A percentile compares a stretch with the other conserved stretches of the same genome.
Evolutionary conservation across 495 filamentous ascomycete species (phyloP).

Genomic region (Peziza echinospora): DNA sequence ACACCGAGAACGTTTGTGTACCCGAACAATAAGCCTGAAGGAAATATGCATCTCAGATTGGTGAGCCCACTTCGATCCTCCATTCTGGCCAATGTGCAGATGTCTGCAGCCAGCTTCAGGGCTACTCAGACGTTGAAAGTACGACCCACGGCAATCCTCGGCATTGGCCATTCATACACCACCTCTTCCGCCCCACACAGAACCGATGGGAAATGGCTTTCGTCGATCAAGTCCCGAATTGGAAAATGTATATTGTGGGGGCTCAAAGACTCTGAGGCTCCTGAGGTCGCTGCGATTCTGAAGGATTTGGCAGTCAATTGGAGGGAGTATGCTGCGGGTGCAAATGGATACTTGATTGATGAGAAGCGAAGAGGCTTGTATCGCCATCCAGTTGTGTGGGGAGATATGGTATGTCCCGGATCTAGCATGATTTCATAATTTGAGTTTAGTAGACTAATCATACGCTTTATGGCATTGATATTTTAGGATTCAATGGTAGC

Average conservation of each 20-base stretch:
- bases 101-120: too few relatives aligned
- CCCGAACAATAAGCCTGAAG: too few relatives aligned
- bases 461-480: too few relatives aligned
- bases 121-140: too few relatives aligned
- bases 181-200: too few relatives aligned
- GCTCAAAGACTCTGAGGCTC: constrained; percentile 34
- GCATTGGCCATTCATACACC: too few relatives aligned
- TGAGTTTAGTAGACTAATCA: constrained; percentile 11
- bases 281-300: constrained; percentile 39
- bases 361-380: constrained; percentile 42
- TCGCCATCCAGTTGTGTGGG: constrained; percentile 62
- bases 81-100: too few relatives aligned
- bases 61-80: too few relatives aligned
- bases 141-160: too few relatives aligned
- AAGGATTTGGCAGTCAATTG: constrained; percentile 46
- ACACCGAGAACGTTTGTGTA: too few relatives aligned
- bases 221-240: constrained; percentile 47
- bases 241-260: constrained; percentile 74
- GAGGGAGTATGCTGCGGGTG: constrained; percentile 53
- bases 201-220: constrained; percentile 44
- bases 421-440: constrained; percentile 29
- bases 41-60: too few relatives aligned
- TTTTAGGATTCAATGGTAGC: too few relatives aligned
- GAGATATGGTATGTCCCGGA: constrained; percentile 49
- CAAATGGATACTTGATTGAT: constrained; percentile 60